Percentiles rank a stretch among this genome's conserved stretches.
These are phyloP conservation scores for Helotiales sp. DNA, from an alignment of 2,329 filamentous ascomycete genomes.

Conservation along the genomic window DNA sequence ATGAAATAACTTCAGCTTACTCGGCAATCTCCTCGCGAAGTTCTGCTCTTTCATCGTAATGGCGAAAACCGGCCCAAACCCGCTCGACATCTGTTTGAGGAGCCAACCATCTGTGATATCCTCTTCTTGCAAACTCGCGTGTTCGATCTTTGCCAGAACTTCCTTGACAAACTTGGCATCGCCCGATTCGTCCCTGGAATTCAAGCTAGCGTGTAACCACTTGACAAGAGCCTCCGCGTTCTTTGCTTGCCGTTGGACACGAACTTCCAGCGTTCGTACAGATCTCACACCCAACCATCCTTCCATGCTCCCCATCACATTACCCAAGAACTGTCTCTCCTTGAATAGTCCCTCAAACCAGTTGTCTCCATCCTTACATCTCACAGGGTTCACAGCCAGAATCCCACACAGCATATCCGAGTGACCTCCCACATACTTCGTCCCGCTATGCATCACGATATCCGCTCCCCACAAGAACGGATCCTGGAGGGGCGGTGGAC, in stretches of 20 bases:
- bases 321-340: constrained; percentile 77
- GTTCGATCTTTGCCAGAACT: constrained; percentile 63
- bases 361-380: constrained; percentile 44
- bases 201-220: constrained; percentile 57
- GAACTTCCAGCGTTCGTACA: constrained; percentile 80
- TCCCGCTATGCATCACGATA: constrained; percentile 87
- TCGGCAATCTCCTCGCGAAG: constrained; percentile 69
- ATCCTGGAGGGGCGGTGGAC: constrained; percentile 83
- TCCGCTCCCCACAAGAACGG: constrained; percentile 83
- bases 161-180: constrained; percentile 45
- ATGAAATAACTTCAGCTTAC: constrained; percentile 79
- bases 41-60: constrained; percentile 62
- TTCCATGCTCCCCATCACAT: constrained; percentile 86
- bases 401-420: constrained; percentile 91
- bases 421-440: constrained; percentile 96
- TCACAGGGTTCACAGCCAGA: constrained; percentile 60
- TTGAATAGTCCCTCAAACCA: constrained; percentile 61
- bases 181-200: constrained; percentile 15
- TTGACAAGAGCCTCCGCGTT: constrained; percentile 69
- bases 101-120: constrained; percentile 68
- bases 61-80: constrained; percentile 86
- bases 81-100: constrained; percentile 83
- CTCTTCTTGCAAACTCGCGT: constrained; percentile 77
- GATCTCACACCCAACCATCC: constrained; percentile 89
- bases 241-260: constrained; percentile 74